Conservation (phyloP, 2,329 filamentous ascomycete species). For the Fusarium foetens region DNA sequence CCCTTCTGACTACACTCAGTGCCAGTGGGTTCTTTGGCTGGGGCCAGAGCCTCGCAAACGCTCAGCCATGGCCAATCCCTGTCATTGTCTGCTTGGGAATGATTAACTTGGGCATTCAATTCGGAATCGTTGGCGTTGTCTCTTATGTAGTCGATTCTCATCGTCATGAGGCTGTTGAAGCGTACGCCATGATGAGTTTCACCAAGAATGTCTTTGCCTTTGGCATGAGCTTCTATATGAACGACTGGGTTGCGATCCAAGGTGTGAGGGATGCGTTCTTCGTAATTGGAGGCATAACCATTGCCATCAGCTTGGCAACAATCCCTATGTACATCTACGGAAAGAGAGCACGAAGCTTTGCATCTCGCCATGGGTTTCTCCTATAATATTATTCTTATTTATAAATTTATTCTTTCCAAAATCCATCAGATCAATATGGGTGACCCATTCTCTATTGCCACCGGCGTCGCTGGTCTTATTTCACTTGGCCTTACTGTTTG, state of each 20-base stretch:
- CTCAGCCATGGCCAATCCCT: background rate
- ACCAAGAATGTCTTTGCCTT: slow-evolving; percentile 1
- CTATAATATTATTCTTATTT: background rate
- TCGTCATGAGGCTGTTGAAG: background rate
- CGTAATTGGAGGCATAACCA: fast-evolving
- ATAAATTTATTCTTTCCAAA: no score
- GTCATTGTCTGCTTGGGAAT: background rate
- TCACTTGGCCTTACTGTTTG: background rate
- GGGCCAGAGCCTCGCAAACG: background rate
- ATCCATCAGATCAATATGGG: no score
- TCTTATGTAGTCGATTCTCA: background rate
- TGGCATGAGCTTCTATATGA: background rate
- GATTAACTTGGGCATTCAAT: background rate
- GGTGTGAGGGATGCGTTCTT: background rate
- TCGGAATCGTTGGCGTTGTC: background rate
- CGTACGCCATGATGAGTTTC: background rate
- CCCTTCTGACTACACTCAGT: background rate
- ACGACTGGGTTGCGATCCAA: background rate
- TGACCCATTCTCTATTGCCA: background rate
- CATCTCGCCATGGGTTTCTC: background rate
- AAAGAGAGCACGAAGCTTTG: background rate
- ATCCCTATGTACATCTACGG: background rate
- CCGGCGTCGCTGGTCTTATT: slow-evolving; percentile 5
- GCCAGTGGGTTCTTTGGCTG: background rate
- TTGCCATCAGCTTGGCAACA: background rate